phyloP scores from a whole-genome alignment of 805 yeast genomes.

The Saturnispora bothae region DNA sequence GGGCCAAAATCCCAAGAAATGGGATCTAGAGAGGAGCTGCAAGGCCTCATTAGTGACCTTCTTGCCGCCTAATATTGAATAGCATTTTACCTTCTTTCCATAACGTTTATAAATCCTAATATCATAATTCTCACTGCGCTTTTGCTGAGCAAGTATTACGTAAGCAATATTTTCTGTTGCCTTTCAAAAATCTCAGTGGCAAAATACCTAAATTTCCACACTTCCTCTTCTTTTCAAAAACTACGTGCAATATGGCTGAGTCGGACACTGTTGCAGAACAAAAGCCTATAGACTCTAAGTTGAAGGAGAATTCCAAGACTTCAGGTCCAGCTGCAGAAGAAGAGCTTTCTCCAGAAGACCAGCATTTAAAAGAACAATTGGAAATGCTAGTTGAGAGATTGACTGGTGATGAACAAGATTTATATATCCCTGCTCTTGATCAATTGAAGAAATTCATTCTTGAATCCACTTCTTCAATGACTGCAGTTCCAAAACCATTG shows the following conservation, averaged over 20 bases:
- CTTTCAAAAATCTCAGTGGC: conserved; percentile 1
- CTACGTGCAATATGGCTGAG: too few species aligned
- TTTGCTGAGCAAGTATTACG: too few species aligned
- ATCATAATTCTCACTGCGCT: too few species aligned
- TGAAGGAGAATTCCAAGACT: conserved; percentile 9
- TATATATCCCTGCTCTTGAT: conserved; percentile 53
- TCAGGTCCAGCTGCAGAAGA: conserved; percentile 38
- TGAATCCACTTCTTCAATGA: conserved; percentile 95
- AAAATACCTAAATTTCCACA: too few species aligned
- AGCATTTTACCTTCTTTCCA: too few species aligned
- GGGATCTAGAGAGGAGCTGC: conserved; percentile 8
- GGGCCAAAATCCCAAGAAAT: not conserved
- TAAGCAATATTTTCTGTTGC: not conserved
- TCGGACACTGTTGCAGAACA: conserved; percentile 7
- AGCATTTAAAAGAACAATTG: conserved; percentile 73
- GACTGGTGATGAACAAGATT: conserved; percentile 38
- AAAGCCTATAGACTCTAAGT: conserved; percentile 6
- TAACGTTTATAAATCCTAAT: too few species aligned
- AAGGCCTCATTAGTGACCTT: conserved; percentile 47
- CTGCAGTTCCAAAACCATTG: conserved; percentile 98
- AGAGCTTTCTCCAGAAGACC: conserved; percentile 89
- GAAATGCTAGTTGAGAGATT: conserved; percentile 80
- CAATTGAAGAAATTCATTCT: conserved; percentile 69
- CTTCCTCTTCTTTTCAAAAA: too few species aligned
- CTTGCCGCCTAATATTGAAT: not conserved